These are phyloP conservation scores for Hypsizygus marmoreus DNA, from an alignment of 768 basidiomycete genomes.

Conservation along the genomic window DNA sequence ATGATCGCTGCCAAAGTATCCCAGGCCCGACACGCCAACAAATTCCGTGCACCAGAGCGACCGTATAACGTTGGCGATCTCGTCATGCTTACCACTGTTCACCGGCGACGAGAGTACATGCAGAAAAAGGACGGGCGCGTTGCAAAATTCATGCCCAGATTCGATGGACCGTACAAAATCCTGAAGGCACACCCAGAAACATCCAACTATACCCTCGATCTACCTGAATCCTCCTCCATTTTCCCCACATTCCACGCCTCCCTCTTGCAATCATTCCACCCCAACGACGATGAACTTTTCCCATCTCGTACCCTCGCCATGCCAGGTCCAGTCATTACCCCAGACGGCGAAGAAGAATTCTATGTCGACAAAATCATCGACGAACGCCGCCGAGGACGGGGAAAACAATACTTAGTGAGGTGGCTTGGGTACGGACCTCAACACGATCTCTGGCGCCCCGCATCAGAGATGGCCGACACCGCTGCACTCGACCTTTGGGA, in stretches of 20 bases:
- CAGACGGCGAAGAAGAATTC: neutral
- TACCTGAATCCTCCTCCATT: constrained; percentile 18
- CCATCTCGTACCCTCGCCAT: constrained; percentile 22
- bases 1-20: too few relatives aligned
- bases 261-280: constrained; percentile 19
- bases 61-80: too few relatives aligned
- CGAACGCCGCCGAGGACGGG: neutral
- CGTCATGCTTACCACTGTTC: constrained; percentile 30
- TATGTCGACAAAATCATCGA: neutral
- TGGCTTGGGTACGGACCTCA: too few relatives aligned
- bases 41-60: too few relatives aligned
- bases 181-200: constrained; percentile 13
- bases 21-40: too few relatives aligned
- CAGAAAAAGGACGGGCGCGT: too few relatives aligned
- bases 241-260: constrained; percentile 35
- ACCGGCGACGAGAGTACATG: constrained; percentile 24
- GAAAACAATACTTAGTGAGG: too few relatives aligned
- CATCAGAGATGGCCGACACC: too few relatives aligned
- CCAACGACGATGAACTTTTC: constrained; percentile 32
- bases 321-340: constrained; percentile 8
- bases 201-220: constrained; percentile 24
- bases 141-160: constrained; percentile 42
- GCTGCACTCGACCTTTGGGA: too few relatives aligned
- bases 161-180: constrained; percentile 29
- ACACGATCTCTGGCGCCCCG: too few relatives aligned